These are phyloP conservation scores for Yarrowia sp. DNA, from an alignment of 805 yeast species.

Conservation along the genomic window DNA sequence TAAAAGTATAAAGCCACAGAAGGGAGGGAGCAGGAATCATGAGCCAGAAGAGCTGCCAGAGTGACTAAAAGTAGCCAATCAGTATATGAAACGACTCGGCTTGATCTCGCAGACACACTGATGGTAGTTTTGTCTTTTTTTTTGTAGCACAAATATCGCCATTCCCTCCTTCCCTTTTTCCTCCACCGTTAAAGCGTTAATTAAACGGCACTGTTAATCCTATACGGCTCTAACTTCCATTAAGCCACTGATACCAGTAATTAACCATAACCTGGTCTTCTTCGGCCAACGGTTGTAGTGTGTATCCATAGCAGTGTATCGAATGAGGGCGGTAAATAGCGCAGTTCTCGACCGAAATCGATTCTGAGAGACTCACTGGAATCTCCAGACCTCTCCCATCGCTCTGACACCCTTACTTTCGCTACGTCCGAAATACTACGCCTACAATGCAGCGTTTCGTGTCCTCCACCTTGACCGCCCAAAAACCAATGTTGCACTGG, in stretches of 20 bases:
- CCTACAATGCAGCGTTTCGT: not conserved
- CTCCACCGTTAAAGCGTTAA: not conserved
- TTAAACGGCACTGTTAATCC: not conserved
- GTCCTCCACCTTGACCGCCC: conserved; percentile 2
- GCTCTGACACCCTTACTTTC: not conserved
- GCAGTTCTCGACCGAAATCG: no score
- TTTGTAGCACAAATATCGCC: no score
- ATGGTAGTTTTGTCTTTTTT: no score
- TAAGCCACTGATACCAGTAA: not conserved
- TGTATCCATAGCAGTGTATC: no score
- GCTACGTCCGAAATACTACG: not conserved
- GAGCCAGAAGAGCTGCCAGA: no score
- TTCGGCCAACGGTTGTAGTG: not conserved
- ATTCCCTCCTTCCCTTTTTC: no score
- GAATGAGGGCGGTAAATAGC: no score
- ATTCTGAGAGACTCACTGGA: not conserved
- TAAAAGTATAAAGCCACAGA: not conserved
- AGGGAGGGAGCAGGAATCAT: no score
- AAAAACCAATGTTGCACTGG: conserved; percentile 15
- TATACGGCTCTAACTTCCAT: not conserved
- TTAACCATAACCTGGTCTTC: not conserved
- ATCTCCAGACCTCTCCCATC: not conserved
- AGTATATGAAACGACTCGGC: no score
- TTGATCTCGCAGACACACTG: no score
- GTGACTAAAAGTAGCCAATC: no score